Evolutionary conservation across 2,329 filamentous ascomycete species (phyloP).

Genomic region (Fusarium sp.): DNA sequence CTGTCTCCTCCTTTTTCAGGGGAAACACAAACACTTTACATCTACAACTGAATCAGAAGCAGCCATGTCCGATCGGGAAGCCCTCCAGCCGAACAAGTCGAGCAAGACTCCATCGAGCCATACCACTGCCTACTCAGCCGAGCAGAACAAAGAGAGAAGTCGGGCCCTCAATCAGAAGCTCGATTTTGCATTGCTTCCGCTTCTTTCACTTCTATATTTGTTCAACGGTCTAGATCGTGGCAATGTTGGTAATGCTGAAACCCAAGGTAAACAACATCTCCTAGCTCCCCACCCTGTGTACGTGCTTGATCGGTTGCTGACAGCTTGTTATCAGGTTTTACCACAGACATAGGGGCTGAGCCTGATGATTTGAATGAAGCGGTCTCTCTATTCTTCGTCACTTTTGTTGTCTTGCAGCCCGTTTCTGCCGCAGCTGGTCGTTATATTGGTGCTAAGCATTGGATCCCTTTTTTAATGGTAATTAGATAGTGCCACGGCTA

Average conservation of each 20-base stretch:
- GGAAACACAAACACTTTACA: background rate
- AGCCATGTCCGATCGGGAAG: conserved; percentile 13
- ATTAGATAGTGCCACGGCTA: background rate
- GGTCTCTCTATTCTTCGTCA: conserved; percentile 42
- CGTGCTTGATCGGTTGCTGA: background rate
- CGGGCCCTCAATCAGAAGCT: conserved; percentile 47
- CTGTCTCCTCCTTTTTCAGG: background rate
- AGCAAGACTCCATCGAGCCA: conserved; percentile 12
- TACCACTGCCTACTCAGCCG: background rate
- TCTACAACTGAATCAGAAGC: background rate
- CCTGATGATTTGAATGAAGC: conserved; percentile 42
- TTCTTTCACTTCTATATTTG: conserved; percentile 52
- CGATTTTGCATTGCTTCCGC: conserved; percentile 49
- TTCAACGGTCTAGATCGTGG: conserved; percentile 53
- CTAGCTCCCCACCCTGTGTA: background rate
- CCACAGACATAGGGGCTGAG: conserved; percentile 38
- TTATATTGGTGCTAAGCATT: conserved; percentile 39
- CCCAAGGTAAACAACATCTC: conserved; percentile 42
- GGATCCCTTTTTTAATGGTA: conserved; percentile 43
- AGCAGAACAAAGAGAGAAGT: conserved; percentile 15
- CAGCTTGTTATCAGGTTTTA: conserved; percentile 32
- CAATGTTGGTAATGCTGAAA: conserved; percentile 54
- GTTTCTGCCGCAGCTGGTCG: conserved; percentile 40
- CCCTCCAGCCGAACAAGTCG: background rate
- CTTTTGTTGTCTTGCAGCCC: conserved; percentile 41